phyloP scores from a whole-genome alignment of 495 filamentous ascomycete genomes.

The Neurospora sp. region DNA sequence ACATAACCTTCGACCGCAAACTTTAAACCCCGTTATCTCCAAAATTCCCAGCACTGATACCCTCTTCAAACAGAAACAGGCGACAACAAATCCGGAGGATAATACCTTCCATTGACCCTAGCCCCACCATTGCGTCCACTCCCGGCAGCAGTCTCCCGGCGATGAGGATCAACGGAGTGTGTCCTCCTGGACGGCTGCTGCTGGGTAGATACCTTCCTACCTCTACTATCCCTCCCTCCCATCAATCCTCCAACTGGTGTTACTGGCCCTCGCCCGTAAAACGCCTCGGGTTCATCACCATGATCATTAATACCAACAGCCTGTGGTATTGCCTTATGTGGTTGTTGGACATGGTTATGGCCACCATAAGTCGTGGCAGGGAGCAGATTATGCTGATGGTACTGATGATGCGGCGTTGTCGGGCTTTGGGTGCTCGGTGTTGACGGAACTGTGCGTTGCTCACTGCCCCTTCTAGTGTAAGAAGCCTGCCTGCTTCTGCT shows the following conservation, averaged over 20 bases:
- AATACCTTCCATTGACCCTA: not conserved
- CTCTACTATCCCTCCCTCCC: not conserved
- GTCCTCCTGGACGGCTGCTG: not conserved
- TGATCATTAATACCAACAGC: not conserved
- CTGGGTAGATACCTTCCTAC: not conserved
- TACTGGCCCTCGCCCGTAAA: not conserved
- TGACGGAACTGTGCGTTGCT: not conserved
- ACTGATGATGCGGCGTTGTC: not conserved
- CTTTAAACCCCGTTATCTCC: not conserved
- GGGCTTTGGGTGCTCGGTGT: not conserved
- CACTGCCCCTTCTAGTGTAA: not conserved
- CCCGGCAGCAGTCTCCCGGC: not conserved
- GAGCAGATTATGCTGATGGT: not conserved
- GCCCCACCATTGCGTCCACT: not conserved
- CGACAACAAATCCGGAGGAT: not conserved
- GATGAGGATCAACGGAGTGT: not conserved
- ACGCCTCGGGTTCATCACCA: not conserved
- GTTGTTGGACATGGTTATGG: not conserved
- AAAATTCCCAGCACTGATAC: not conserved
- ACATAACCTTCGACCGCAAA: not conserved
- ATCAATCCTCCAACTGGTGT: not conserved
- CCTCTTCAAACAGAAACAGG: conserved; percentile 3
- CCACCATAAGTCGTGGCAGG: not conserved
- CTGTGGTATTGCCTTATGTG: not conserved
- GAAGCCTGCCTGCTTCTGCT: not conserved